These are phyloP conservation scores for Xylaria acuta DNA, from an alignment of 495 filamentous ascomycete species.

Conservation along the genomic window DNA sequence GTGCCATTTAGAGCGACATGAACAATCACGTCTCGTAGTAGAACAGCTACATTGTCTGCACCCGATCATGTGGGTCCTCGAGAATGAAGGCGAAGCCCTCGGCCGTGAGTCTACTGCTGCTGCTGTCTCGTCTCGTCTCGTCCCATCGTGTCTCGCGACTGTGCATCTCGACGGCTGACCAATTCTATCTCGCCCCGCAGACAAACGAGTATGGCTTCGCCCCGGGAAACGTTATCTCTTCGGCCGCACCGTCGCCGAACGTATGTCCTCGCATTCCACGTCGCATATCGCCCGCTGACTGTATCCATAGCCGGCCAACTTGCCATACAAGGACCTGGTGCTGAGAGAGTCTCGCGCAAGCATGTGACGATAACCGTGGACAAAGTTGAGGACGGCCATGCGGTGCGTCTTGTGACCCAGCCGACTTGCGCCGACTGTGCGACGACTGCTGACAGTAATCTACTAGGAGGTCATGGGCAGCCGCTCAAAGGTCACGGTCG, in stretches of 20 bases:
- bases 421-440: background rate
- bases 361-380: conserved; percentile 82
- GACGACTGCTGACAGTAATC: conserved; percentile 26
- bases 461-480: conserved; percentile 62
- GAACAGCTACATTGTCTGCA: background rate
- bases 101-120: conserved; percentile 45
- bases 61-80: conserved; percentile 64
- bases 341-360: conserved; percentile 80
- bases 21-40: background rate
- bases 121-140: background rate
- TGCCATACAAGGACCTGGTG: conserved; percentile 63
- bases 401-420: conserved; percentile 55
- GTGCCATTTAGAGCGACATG: background rate
- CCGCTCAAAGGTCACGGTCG: conserved; percentile 68
- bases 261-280: conserved; percentile 42
- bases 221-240: conserved; percentile 84
- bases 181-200: conserved; percentile 42
- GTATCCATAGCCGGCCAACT: conserved; percentile 56
- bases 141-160: background rate
- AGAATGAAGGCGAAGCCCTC: conserved; percentile 60
- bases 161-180: conserved; percentile 5
- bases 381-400: conserved; percentile 68
- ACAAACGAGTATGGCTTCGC: conserved; percentile 79
- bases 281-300: conserved; percentile 27
- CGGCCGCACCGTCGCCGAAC: conserved; percentile 64